A percentile compares a stretch with the other conserved stretches of the same genome.
phyloP scores from a whole-genome alignment of 768 basidiomycete species.

The Kwoniella mangroviensis region DNA sequence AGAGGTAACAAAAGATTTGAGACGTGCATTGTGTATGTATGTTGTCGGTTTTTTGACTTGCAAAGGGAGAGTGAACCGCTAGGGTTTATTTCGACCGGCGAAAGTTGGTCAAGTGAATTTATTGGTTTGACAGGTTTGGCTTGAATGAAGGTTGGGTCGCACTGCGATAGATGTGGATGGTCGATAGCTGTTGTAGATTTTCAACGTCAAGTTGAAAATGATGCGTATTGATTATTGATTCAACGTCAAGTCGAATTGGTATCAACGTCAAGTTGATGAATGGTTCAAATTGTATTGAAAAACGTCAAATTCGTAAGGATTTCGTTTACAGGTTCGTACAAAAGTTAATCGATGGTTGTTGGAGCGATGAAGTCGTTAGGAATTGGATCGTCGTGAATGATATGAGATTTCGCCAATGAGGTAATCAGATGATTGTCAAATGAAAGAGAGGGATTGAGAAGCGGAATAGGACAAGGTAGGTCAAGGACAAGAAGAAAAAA shows the following conservation, averaged over 20 bases:
- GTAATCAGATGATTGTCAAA: not conserved
- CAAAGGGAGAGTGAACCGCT: constrained; percentile 14
- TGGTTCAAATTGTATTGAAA: not conserved
- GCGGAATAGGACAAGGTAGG: too few species aligned
- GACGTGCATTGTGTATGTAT: constrained; percentile 38
- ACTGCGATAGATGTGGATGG: constrained; percentile 18
- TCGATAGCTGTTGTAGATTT: not conserved
- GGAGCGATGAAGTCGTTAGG: not conserved
- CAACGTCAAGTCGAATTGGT: not conserved
- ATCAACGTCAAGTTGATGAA: not conserved
- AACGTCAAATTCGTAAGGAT: not conserved
- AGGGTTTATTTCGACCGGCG: constrained; percentile 37
- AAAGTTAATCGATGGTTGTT: not conserved
- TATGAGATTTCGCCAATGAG: not conserved
- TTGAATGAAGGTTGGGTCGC: constrained; percentile 19
- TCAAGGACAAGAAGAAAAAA: not conserved
- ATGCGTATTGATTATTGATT: not conserved
- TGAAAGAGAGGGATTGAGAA: not conserved
- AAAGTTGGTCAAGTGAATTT: constrained; percentile 33
- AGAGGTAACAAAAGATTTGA: constrained; percentile 42
- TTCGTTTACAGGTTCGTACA: not conserved
- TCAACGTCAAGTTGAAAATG: not conserved
- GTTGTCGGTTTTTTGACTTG: not conserved
- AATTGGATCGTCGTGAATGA: not conserved
- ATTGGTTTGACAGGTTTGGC: constrained; percentile 6